These are phyloP conservation scores for Pseudognaphalium luteoalbum DNA, from an alignment of 129 eudicot genomes.

Conservation along the genomic window DNA sequence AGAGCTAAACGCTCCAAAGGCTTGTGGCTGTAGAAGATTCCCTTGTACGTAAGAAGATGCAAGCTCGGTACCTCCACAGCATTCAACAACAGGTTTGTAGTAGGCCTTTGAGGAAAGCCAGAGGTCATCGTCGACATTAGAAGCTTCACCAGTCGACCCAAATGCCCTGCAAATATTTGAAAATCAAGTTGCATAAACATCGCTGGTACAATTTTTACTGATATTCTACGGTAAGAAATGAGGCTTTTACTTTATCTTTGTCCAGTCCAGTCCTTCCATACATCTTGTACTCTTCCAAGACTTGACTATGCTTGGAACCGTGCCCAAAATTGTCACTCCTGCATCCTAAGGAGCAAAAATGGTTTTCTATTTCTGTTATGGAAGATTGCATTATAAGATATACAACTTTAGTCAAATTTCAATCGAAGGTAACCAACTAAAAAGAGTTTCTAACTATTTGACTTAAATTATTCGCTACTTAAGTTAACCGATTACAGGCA, in stretches of 20 bases:
- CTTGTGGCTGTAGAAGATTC: constrained; percentile 80
- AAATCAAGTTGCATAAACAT: constrained; percentile 18
- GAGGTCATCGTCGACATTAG: constrained; percentile 90
- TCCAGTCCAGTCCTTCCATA: constrained; percentile 95
- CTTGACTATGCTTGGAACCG: constrained; percentile 96
- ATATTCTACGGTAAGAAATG: background rate
- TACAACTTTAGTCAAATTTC: constrained; percentile 6
- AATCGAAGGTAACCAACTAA: background rate
- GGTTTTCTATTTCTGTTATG: background rate
- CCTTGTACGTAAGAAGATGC: constrained; percentile 78
- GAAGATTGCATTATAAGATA: constrained; percentile 1
- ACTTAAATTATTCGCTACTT: background rate
- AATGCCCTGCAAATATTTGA: constrained; percentile 51
- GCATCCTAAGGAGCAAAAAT: constrained; percentile 63
- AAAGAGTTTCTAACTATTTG: background rate
- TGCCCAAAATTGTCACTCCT: constrained; percentile 74
- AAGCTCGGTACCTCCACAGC: constrained; percentile 98
- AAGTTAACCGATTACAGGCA: background rate
- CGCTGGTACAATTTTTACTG: background rate
- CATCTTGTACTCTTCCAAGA: constrained; percentile 79
- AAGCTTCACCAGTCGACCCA: constrained; percentile 83
- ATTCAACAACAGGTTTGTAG: constrained; percentile 84
- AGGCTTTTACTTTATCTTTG: constrained; percentile 60
- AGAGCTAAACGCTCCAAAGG: constrained; percentile 90
- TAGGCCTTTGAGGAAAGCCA: constrained; percentile 90